Evolutionary conservation across 2,329 filamentous ascomycete species (phyloP).

Genomic region (Thielaviopsis euricoi): DNA sequence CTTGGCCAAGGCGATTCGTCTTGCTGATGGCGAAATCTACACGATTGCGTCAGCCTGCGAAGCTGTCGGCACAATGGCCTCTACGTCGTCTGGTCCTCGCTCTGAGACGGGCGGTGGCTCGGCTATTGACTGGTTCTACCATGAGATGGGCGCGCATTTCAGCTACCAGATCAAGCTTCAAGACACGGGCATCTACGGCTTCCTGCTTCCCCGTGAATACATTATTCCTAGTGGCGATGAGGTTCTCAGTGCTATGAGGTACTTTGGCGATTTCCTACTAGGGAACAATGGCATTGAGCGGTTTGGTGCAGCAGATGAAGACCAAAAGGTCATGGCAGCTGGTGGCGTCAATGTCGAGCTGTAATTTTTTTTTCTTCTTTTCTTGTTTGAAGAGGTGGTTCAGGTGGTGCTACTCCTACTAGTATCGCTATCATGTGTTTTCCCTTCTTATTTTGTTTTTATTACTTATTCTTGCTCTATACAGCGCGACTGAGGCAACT

Average conservation of each 20-base stretch:
- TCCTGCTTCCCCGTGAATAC: slow-evolving; percentile 69
- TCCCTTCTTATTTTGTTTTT: background rate
- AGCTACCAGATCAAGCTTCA: slow-evolving; percentile 89
- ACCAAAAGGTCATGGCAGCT: slow-evolving; percentile 12
- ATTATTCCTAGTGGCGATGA: slow-evolving; percentile 86
- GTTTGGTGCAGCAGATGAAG: slow-evolving; percentile 14
- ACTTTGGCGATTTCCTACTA: slow-evolving; percentile 65
- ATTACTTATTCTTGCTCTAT: background rate
- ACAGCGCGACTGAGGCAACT: background rate
- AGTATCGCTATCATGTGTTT: background rate
- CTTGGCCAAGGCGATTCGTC: slow-evolving; percentile 72
- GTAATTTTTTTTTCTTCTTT: background rate
- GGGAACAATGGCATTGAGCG: slow-evolving; percentile 51
- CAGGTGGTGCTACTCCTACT: background rate
- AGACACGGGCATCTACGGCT: slow-evolving; percentile 88
- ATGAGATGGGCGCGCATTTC: slow-evolving; percentile 64
- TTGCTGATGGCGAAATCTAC: slow-evolving; percentile 61
- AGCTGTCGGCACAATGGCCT: slow-evolving; percentile 24
- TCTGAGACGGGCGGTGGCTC: slow-evolving; percentile 69
- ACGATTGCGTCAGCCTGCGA: slow-evolving; percentile 75
- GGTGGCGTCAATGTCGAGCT: background rate
- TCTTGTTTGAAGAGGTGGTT: no score
- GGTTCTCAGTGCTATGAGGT: slow-evolving; percentile 65
- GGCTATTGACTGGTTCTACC: slow-evolving; percentile 89
- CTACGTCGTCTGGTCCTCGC: slow-evolving; percentile 18